phyloP scores from a whole-genome alignment of 2,329 filamentous ascomycete species.

The Trichoderma hamatum region DNA sequence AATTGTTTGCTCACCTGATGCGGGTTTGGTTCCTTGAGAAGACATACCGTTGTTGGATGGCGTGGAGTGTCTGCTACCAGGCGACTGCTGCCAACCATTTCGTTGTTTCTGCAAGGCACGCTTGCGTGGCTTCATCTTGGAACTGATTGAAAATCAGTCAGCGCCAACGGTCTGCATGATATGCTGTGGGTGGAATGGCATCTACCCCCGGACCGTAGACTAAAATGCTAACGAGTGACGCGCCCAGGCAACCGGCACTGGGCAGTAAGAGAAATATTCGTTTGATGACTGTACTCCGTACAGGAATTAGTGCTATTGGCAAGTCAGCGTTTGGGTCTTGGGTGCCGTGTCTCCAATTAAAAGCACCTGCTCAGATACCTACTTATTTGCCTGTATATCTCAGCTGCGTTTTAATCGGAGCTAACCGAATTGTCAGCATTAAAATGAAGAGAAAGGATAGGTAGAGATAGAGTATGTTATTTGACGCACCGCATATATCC shows the following conservation, averaged over 20 bases:
- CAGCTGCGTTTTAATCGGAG: not conserved
- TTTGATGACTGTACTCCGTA: not conserved
- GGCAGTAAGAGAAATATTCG: not conserved
- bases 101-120: conserved; percentile 8
- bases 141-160: not conserved
- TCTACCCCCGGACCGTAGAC: not conserved
- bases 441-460: not conserved
- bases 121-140: not conserved
- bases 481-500: too few species aligned
- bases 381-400: not conserved
- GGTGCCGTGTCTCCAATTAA: not conserved
- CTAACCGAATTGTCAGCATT: not conserved
- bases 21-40: not conserved
- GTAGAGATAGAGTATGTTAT: not conserved
- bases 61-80: not conserved
- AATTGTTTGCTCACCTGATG: not conserved
- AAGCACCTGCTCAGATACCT: not conserved
- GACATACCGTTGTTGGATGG: conserved; percentile 33
- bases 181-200: not conserved
- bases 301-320: not conserved
- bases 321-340: not conserved
- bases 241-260: not conserved
- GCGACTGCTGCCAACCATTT: not conserved
- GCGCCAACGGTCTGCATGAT: not conserved
- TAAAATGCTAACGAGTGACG: not conserved